These are phyloP conservation scores for Phytophthora nicotianae DNA, from an alignment of 352 stramenopile species.

Conservation along the genomic window DNA sequence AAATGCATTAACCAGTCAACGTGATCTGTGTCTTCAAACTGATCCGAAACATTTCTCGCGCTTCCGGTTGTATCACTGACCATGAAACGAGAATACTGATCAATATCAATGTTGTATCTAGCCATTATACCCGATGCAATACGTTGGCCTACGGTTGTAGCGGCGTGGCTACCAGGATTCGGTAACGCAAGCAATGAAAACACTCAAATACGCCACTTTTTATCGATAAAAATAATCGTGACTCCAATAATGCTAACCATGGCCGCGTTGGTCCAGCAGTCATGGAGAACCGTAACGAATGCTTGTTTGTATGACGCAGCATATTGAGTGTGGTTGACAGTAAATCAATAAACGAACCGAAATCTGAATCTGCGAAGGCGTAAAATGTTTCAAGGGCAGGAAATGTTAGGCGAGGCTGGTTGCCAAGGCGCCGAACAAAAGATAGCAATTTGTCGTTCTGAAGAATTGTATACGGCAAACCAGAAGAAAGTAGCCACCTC, in stretches of 20 bases:
- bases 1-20: neutral
- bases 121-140: neutral
- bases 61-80: neutral
- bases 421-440: neutral
- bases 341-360: neutral
- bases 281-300: slow-evolving; percentile 7
- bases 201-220: slow-evolving; percentile 3
- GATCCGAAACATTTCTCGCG: neutral
- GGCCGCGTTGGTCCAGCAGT: slow-evolving; percentile 6
- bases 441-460: neutral
- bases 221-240: slow-evolving; percentile 7
- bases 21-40: neutral
- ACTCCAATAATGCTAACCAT: slow-evolving; percentile 13
- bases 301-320: neutral
- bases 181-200: slow-evolving; percentile 10
- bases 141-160: neutral
- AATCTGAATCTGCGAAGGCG: neutral
- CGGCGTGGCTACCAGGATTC: slow-evolving; percentile 5
- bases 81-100: neutral
- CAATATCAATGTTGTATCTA: neutral
- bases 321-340: neutral
- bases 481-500: neutral
- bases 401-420: neutral
- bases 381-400: neutral
- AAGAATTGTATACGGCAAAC: neutral